Percentiles rank a stretch among this genome's conserved stretches.
These are phyloP conservation scores for Thermochaetoides dissita DNA, from an alignment of 2,329 filamentous ascomycete species.

Conservation along the genomic window DNA sequence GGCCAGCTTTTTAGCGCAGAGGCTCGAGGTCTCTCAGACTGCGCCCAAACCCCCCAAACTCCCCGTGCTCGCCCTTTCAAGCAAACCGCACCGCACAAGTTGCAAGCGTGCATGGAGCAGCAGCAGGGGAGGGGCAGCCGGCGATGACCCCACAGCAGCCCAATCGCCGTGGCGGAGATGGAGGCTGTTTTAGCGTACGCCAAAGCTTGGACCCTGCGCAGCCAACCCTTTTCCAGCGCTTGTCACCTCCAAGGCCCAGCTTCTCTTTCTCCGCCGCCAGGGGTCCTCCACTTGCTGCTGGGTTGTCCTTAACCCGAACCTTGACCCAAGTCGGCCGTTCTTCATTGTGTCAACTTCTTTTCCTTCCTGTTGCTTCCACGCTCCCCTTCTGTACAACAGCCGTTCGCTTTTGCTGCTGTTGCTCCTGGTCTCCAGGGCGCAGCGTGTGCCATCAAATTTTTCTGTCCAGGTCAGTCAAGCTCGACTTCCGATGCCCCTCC, in stretches of 20 bases:
- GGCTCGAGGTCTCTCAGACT: too few species aligned
- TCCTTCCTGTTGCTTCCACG: slow-evolving; percentile 17
- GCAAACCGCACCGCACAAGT: too few species aligned
- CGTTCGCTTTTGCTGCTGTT: slow-evolving; percentile 18
- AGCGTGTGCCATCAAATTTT: slow-evolving; percentile 22
- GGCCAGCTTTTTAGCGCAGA: too few species aligned
- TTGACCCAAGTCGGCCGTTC: slow-evolving; percentile 14
- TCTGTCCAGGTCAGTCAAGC: slow-evolving; percentile 21
- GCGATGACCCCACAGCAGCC: slow-evolving; percentile 11
- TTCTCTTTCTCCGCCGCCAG: slow-evolving; percentile 9
- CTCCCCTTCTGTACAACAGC: slow-evolving; percentile 24
- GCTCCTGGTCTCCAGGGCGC: slow-evolving; percentile 34
- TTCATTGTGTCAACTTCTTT: neutral
- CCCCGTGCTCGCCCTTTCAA: too few species aligned
- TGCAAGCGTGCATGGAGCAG: neutral
- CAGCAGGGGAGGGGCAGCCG: neutral
- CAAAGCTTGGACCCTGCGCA: slow-evolving; percentile 9
- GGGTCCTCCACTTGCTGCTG: slow-evolving; percentile 8
- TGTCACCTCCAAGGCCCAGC: slow-evolving; percentile 3
- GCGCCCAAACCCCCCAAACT: too few species aligned
- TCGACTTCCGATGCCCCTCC: slow-evolving; percentile 2
- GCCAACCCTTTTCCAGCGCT: slow-evolving; percentile 5
- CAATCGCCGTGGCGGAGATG: slow-evolving; percentile 13
- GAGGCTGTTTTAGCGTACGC: slow-evolving; percentile 11
- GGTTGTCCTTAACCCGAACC: slow-evolving; percentile 16